Percentiles rank a stretch among this genome's conserved stretches.
phyloP scores from a whole-genome alignment of 202 grass and related monocot species.

The Zizania palustris region DNA sequence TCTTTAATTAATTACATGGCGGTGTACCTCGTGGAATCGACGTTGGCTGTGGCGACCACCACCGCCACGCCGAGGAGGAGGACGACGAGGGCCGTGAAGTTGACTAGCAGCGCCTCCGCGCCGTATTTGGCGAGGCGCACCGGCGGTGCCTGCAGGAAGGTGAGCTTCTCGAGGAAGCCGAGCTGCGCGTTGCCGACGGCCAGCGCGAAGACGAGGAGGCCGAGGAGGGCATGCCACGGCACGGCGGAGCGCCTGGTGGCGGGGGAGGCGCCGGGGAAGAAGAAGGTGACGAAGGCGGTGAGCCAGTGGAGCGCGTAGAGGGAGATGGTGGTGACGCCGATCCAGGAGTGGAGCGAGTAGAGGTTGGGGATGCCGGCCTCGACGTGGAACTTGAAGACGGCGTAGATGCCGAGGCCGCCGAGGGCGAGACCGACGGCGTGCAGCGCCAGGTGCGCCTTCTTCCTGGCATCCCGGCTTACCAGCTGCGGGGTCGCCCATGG shows the following conservation, averaged over 20 bases:
- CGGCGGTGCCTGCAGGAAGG: conserved; percentile 47
- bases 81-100: conserved; percentile 61
- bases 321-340: conserved; percentile 55
- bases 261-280: conserved; percentile 57
- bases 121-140: conserved; percentile 46
- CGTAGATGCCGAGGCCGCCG: conserved; percentile 55
- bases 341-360: conserved; percentile 86
- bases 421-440: conserved; percentile 57
- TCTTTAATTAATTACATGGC: conserved; percentile 3
- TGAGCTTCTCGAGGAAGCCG: conserved; percentile 68
- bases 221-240: conserved; percentile 59
- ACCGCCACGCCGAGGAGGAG: conserved; percentile 61
- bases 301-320: conserved; percentile 77
- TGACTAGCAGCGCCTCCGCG: conserved; percentile 59
- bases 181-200: conserved; percentile 53
- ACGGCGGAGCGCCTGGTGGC: conserved; percentile 24
- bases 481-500: neutral
- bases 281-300: conserved; percentile 60
- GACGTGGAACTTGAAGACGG: conserved; percentile 77
- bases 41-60: conserved; percentile 52
- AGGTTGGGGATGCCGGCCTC: conserved; percentile 68
- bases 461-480: conserved; percentile 45
- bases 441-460: conserved; percentile 62
- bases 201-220: conserved; percentile 56
- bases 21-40: conserved; percentile 34